Evolutionary conservation across 2,329 filamentous ascomycete species (phyloP), one percentile per base, ranked within the genome.

Genomic region (Fusarium illudens): DNA sequence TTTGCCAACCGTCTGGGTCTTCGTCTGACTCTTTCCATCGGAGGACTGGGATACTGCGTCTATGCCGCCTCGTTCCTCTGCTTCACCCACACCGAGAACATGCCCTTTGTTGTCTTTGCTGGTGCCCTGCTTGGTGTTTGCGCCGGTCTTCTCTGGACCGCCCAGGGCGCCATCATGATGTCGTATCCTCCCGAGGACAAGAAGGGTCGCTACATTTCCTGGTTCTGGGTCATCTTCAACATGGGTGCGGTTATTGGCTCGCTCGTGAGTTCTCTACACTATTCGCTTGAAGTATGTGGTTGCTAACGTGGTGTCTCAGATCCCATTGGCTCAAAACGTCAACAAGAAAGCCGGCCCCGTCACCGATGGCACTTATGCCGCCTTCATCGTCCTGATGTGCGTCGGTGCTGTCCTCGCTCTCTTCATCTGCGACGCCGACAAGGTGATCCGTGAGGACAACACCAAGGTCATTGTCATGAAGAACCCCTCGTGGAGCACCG

Each of bases 181-280:
- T 89, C 92, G 37, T 97, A 97, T 78, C 94, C 94, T 2, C 84
- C 87, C 19, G 94, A 97, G 80, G 79, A 87, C 32, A 87, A 88
- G 68, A 97, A 97, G 84, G 94, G 94, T 44, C 89, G 90, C 62
- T 97, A 94, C 78, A 97, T 97, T 77, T 92, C 92, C 64, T 90
- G 89, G 82, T 97, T 97, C 81, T 97, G 94, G 94, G 89, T 94
- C 78, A 96, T 97, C 75, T 97, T 97, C 85, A 97, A 97, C 80
- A 79, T 94, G 62, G 94, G 94, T 72, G 94, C 90, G 73, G 94
- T 97, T 64, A 93, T 97, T 78, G 94, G 94, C 65, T 89, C 90
- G 74, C 79, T 90, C 73, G 81, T 84, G 75, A 72, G 81, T 76
- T 58, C n/a, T 33, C 10, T 34, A 4, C 3, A 52, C 15, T 17